phyloP scores from a whole-genome alignment of 805 yeast species.

The Candida yuanshanica region DNA sequence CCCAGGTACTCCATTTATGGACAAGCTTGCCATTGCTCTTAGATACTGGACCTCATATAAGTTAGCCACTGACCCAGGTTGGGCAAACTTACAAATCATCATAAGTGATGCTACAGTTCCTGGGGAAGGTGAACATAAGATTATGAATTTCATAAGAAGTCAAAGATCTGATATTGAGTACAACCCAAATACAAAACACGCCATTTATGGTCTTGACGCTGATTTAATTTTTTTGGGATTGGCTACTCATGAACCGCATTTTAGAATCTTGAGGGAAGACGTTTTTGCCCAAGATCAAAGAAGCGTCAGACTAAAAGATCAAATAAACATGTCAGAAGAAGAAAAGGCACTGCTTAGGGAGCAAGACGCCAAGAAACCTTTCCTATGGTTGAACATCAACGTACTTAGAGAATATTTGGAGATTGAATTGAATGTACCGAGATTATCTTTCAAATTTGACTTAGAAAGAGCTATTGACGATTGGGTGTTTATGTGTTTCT shows the following conservation, averaged over 20 bases:
- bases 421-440: conserved; percentile 70
- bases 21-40: conserved; percentile 71
- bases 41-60: conserved; percentile 86
- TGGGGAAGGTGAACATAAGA: conserved; percentile 98
- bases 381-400: conserved; percentile 88
- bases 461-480: conserved; percentile 95
- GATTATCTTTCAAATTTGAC: conserved; percentile 70
- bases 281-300: conserved; percentile 69
- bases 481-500: conserved; percentile 98
- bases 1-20: conserved; percentile 97
- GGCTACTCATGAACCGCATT: conserved; percentile 93
- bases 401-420: conserved; percentile 84
- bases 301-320: conserved; percentile 41
- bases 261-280: conserved; percentile 89
- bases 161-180: conserved; percentile 69
- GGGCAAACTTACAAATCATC: conserved; percentile 75
- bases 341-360: conserved; percentile 34
- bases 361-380: conserved; percentile 59
- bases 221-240: conserved; percentile 92
- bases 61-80: conserved; percentile 76
- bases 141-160: conserved; percentile 85
- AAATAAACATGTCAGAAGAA: conserved; percentile 54
- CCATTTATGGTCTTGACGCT: conserved; percentile 94
- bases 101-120: conserved; percentile 95
- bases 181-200: conserved; percentile 80